These are phyloP conservation scores for Sporothrix globosa DNA, from an alignment of 2,329 filamentous ascomycete species.

Conservation along the genomic window DNA sequence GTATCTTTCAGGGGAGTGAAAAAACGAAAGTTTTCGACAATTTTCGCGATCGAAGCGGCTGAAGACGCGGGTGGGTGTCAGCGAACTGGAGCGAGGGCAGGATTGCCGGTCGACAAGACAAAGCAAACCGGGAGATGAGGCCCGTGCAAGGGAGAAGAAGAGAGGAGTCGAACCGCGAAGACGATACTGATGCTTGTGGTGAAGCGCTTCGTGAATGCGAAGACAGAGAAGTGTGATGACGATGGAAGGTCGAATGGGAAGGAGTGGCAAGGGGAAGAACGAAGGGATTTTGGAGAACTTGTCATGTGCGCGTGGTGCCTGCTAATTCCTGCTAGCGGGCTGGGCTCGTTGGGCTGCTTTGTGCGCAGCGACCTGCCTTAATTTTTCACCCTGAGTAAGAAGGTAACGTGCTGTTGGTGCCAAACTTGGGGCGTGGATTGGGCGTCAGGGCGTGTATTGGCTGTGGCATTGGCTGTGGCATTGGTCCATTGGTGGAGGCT, in stretches of 20 bases:
- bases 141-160: constrained; percentile 27
- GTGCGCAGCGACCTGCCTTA: neutral
- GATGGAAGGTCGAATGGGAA: constrained; percentile 29
- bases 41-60: constrained; percentile 26
- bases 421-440: too few relatives aligned
- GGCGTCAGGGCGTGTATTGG: too few relatives aligned
- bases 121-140: constrained; percentile 28
- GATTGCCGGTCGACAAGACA: constrained; percentile 26
- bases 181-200: constrained; percentile 17
- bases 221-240: constrained; percentile 18
- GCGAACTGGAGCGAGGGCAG: neutral
- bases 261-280: constrained; percentile 23
- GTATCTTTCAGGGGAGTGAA: constrained; percentile 16
- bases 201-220: constrained; percentile 12
- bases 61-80: constrained; percentile 15
- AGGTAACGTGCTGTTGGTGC: neutral
- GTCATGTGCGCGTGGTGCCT: constrained; percentile 32
- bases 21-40: constrained; percentile 20
- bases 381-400: constrained; percentile 29
- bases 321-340: constrained; percentile 8
- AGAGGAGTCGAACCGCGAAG: constrained; percentile 16
- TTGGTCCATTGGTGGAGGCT: constrained; percentile 28
- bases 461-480: too few relatives aligned
- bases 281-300: constrained; percentile 31
- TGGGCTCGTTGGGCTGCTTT: constrained; percentile 16